Base-by-base conservation (phyloP, 176 grass and related monocot species). In the Ensete glaucum region DNA sequence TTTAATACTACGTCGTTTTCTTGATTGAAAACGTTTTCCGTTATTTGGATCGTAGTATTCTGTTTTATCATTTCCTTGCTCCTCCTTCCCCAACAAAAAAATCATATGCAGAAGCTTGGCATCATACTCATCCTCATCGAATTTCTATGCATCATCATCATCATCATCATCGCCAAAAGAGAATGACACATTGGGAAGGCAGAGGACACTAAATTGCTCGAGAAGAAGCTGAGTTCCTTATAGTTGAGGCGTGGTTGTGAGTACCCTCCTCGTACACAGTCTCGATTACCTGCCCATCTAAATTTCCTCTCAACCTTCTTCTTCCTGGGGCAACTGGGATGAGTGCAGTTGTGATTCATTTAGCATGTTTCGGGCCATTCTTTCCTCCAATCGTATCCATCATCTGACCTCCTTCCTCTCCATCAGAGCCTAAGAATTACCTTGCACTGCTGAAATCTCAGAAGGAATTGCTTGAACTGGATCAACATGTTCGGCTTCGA, bases 341-440 rank as follows among this genome's bases (percentile, higher is more conserved):
- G 77, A 11, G 74, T 86, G 59, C 84, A 86, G 74, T 86, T 86
- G 79, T 86, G 81, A n/a, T 86, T 57, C 79, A 79, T 78, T 82
- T 86, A 48, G 82, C 84, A 29, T 86, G 84, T 54, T 86, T 86
- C 58, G 78, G 84, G 1, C 84, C 84, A 50, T 86, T 82, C 49
- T 86, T 86, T 54, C n/a, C 84, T 75, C 84, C 84, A 86, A 62
- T 86, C 82, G 49, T 82, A 86, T 49, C 84, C 84, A 19, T 86
- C 84, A 60, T 86, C 84, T 0, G 84, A 86, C 19, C 77, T 86
- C 20, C 17, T 72, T 0, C n/a, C n/a, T n/a, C n/a, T 64, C 75
- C 17, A 34, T 54, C n/a, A 60, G 62, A 22, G 54, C 54, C 53
- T 75, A 54, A 60, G 26, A n/a, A n/a, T n/a, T n/a, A n/a, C n/a